Evolutionary conservation across 495 filamentous ascomycete species (phyloP), one percentile per base, ranked within the genome.

Genomic region (Emericellopsis terricola): DNA sequence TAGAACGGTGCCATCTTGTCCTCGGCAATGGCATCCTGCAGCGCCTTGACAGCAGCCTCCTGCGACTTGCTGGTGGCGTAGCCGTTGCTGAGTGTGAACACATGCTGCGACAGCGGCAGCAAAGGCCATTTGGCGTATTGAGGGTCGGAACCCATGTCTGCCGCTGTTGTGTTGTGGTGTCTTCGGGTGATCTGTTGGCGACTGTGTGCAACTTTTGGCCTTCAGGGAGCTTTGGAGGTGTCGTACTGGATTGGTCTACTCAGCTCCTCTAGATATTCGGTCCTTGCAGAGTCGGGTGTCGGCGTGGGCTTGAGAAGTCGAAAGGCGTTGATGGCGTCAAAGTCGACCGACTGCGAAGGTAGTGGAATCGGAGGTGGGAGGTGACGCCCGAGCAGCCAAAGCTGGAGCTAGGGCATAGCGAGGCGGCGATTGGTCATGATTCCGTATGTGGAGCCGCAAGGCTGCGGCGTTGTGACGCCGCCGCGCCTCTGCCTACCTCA

Each of bases 1-100:
- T 97, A 97, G 19, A 96, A 72, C 11, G 89, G 87, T 24, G 91
- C 89, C 83, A 96, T 94, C 61, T 93, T 91, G 48, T 89, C 65
- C 55, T 92, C 82, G 37, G 56, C 62, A 60, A 97, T 94, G 45
- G 73, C 91, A 74, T 93, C 76, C 68, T 93, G 84, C 34, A 97
- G 68, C 44, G 73, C 72, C 57, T 86, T 80, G 49, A 84, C 60
- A 13, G 83, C 76, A 8, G 70, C 55, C 56, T 92, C 73, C 52
- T 77, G 76, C 36, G 71, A 59, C 24, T 69, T 40, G 39, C 67
- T 59, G 18, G 76, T 52, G 39, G 85, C 73, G 44, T 80, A 75
- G 41, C 85, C 76, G 59, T 93, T 94, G 46, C 83, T 86, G 61
- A 94, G 68, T 52, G 81, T 82, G 69, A 97, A 97, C 62, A 97